Conservation (phyloP, 371 early-diverging fungal genomes). For the Umbelopsis sp. region DNA sequence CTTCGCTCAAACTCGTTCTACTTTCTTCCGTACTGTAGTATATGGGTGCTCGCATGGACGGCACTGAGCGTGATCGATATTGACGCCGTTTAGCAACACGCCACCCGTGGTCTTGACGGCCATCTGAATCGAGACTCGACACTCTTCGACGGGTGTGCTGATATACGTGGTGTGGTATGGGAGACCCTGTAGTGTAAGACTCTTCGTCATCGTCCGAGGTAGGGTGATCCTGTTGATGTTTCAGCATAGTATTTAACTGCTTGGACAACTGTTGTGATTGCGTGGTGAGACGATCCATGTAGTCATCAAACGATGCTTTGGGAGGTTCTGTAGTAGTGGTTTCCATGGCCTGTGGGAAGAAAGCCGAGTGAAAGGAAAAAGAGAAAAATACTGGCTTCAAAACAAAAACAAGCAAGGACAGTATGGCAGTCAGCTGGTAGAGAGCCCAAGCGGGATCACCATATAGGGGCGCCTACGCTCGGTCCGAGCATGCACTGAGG, state of each 20-base stretch:
- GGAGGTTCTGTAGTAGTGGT: neutral
- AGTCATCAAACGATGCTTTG: slow-evolving; percentile 2
- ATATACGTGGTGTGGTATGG: neutral
- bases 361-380: neutral
- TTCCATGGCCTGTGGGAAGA: neutral
- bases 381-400: neutral
- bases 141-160: neutral
- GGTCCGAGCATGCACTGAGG: neutral
- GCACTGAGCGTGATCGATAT: neutral
- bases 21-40: neutral
- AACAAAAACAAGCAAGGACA: neutral
- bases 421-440: neutral
- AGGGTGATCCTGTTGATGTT: neutral
- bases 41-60: neutral
- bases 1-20: neutral
- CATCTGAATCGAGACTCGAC: neutral
- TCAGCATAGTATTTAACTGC: neutral
- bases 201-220: neutral
- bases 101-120: neutral
- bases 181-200: neutral
- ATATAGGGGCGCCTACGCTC: neutral
- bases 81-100: neutral
- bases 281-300: neutral
- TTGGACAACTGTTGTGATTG: slow-evolving; percentile 1
- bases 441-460: neutral